Base-by-base conservation (phyloP, 495 filamentous ascomycete species). In the Saxispiralis lemnorum region DNA sequence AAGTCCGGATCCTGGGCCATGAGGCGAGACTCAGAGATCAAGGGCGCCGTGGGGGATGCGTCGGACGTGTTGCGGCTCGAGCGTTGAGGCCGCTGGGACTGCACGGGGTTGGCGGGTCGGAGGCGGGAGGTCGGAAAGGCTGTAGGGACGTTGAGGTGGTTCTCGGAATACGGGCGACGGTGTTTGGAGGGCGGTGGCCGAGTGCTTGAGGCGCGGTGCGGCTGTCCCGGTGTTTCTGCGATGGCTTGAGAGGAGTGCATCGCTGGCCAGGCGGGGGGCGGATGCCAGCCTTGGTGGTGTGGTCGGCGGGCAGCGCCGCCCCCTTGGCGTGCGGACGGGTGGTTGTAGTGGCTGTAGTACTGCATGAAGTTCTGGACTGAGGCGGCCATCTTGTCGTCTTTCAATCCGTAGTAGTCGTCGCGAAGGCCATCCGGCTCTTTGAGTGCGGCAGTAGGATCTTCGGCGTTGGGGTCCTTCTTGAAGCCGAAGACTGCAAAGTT, bases 401-500 rank as follows among this genome's bases (percentile, higher is more conserved):
- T 95, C 39, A 85, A 82, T 2, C 83, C 76, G 55, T 86, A 96
- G 59, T 95, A 95, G 49, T 95, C 87, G 20, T 86, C 82, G 2
- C 88, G 76, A 7, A 82, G 70, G 55, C 83, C 86, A 44, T 60
- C 66, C 28, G 59, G 63, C 32, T 52, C 57, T 47, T 42, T 62
- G 64, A 54, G 56, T 39, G 51, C 61, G 19, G 65, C 61, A 18
- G 64, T 65, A 31, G 51, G 44, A 53, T 58, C 43, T 16, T 46
- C 51, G 41, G 67, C 75, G 44, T 78, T 77, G 14, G 71, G 64
- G 19, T 77, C 81, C 53, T 81, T 87, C 59, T 93, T 83, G 66
- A 96, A 97, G 50, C 94, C 82, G 51, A 97, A 97, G n/a, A 93
- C 83, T 15, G 87, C 89, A 62, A 93, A 95, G 12, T 83, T 92